Conservation (phyloP, 1,284 basidiomycete species). For the Puccinia coronata region DNA sequence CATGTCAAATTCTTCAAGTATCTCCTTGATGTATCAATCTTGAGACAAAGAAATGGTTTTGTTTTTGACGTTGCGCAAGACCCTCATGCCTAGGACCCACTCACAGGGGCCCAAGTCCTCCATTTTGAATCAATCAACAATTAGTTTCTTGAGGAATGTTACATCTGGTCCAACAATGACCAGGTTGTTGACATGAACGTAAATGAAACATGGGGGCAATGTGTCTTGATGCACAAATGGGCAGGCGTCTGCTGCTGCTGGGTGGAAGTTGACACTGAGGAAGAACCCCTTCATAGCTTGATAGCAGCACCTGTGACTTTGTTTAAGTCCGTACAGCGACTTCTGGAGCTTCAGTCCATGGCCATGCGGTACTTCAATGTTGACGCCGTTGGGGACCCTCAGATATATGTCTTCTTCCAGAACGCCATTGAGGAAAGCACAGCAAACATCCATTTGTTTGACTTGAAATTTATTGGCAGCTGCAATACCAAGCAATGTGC, state of each 20-base stretch:
- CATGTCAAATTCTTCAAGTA: neutral
- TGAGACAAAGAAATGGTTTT: neutral
- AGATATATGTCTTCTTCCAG: too few species aligned
- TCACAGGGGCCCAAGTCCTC: slow-evolving; percentile 9
- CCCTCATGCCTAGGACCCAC: slow-evolving; percentile 15
- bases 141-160: neutral
- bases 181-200: slow-evolving; percentile 27
- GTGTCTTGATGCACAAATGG: slow-evolving; percentile 19
- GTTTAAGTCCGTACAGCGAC: slow-evolving; percentile 27
- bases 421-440: neutral
- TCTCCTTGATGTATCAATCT: too few species aligned
- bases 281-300: neutral
- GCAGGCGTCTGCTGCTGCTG: neutral
- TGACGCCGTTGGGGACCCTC: too few species aligned
- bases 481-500: neutral
- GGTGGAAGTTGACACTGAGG: neutral
- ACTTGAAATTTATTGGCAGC: neutral
- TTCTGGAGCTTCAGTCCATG: too few species aligned
- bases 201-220: neutral
- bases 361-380: too few species aligned
- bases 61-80: neutral
- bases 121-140: neutral
- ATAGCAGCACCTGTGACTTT: slow-evolving; percentile 12
- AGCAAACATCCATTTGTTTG: slow-evolving; percentile 1
- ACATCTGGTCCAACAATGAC: slow-evolving; percentile 23